These are phyloP conservation scores for Actinomortierella wolfii DNA, from an alignment of 371 early-diverging fungal species.

Conservation along the genomic window DNA sequence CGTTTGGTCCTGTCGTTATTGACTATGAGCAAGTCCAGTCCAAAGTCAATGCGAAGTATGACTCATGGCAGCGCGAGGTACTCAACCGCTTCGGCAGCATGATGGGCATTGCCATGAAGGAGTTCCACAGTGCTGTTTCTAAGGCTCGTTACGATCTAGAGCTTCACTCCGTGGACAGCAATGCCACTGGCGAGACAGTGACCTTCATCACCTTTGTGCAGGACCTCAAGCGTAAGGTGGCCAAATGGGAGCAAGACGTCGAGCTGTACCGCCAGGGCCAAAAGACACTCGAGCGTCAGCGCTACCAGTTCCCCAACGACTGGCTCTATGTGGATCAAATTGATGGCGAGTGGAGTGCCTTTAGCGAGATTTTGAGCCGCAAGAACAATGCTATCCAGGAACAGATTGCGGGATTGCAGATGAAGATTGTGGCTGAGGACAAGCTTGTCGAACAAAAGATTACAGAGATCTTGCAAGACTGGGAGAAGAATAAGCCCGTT, in stretches of 20 bases:
- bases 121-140: conserved; percentile 77
- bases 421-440: conserved; percentile 92
- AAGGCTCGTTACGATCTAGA: conserved; percentile 89
- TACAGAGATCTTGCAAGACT: conserved; percentile 84
- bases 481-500: conserved; percentile 95
- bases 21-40: conserved; percentile 97
- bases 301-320: conserved; percentile 92
- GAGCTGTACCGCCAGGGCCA: conserved; percentile 91
- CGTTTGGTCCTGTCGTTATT: conserved; percentile 87
- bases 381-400: conserved; percentile 94
- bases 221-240: conserved; percentile 87
- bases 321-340: conserved; percentile 97
- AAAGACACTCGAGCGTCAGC: conserved; percentile 91
- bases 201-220: conserved; percentile 96
- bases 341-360: conserved; percentile 97
- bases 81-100: conserved; percentile 88
- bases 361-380: conserved; percentile 89
- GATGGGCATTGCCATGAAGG: conserved; percentile 84
- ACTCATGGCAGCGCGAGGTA: conserved; percentile 97
- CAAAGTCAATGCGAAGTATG: conserved; percentile 98
- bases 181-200: conserved; percentile 91
- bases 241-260: conserved; percentile 84
- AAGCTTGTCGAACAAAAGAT: conserved; percentile 86
- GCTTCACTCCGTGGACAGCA: conserved; percentile 83
- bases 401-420: conserved; percentile 88